phyloP scores from a whole-genome alignment of 2,329 filamentous ascomycete species.

The Penicillium sp. region DNA sequence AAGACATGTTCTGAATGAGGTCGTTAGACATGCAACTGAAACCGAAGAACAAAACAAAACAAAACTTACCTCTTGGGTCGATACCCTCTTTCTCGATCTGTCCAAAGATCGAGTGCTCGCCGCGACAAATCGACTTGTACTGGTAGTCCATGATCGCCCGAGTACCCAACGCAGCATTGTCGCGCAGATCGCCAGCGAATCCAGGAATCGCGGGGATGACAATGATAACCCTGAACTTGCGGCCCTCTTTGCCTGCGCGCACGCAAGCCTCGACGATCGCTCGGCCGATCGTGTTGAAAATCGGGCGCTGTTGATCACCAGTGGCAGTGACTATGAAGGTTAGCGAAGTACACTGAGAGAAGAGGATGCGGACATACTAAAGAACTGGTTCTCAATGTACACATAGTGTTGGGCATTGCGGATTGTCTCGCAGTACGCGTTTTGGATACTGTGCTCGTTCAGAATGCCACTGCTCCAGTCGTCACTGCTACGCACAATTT shows the following conservation, averaged over 20 bases:
- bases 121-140: conserved; percentile 91
- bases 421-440: conserved; percentile 83
- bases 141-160: conserved; percentile 98
- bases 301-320: conserved; percentile 78
- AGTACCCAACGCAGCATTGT: conserved; percentile 80
- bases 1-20: conserved; percentile 69
- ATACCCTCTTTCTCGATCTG: conserved; percentile 72
- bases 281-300: conserved; percentile 82
- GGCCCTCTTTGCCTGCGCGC: conserved; percentile 72
- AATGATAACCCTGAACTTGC: conserved; percentile 89
- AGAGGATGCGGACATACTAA: conserved; percentile 57
- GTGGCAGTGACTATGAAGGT: conserved; percentile 69
- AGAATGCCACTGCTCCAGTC: conserved; percentile 95
- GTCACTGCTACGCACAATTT: conserved; percentile 82
- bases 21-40: not conserved
- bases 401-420: conserved; percentile 85
- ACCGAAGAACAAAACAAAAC: not conserved
- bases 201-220: conserved; percentile 89
- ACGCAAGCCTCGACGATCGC: conserved; percentile 91
- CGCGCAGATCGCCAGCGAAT: conserved; percentile 86
- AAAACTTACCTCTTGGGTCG: conserved; percentile 58
- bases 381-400: conserved; percentile 99
- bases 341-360: conserved; percentile 16
- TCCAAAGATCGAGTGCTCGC: conserved; percentile 85
- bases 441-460: conserved; percentile 78